Conservation (phyloP, 73 alveolate genomes). For the Paramecium biaurelia region DNA sequence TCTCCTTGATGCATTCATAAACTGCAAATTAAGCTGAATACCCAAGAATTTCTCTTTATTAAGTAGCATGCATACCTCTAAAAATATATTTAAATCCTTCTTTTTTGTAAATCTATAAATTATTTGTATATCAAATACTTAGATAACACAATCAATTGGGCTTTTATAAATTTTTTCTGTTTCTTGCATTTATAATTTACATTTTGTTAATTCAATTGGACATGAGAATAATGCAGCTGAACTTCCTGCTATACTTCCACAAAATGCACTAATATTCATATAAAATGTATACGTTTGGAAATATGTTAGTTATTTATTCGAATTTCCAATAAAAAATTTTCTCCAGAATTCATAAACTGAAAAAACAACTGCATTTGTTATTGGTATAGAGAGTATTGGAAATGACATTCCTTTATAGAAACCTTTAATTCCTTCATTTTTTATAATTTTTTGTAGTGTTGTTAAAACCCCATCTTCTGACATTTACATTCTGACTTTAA, state of each 20-base stretch:
- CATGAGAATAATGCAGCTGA: constrained; percentile 54
- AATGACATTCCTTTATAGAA: constrained; percentile 70
- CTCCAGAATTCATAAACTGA: constrained; percentile 65
- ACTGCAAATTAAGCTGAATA: constrained; percentile 57
- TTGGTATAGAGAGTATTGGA: constrained; percentile 69
- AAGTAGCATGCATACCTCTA: constrained; percentile 62
- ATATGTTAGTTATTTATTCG: constrained; percentile 16
- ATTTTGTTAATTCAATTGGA: constrained; percentile 71
- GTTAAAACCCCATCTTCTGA: neutral
- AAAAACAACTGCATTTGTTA: constrained; percentile 67
- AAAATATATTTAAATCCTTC: constrained; percentile 57
- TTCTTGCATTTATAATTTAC: constrained; percentile 66
- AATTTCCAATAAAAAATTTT: constrained; percentile 33
- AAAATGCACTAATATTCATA: constrained; percentile 5
- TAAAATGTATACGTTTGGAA: neutral
- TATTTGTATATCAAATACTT: neutral
- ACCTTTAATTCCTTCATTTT: constrained; percentile 41
- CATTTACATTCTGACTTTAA: constrained; percentile 63
- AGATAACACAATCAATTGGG: constrained; percentile 44
- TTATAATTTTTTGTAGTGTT: constrained; percentile 3
- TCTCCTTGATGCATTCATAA: constrained; percentile 44
- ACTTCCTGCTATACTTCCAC: constrained; percentile 68
- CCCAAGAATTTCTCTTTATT: constrained; percentile 58
- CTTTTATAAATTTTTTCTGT: constrained; percentile 31
- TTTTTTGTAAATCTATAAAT: constrained; percentile 7